These are phyloP conservation scores for Microbotryum silenes-acaulis DNA, from an alignment of 1,284 basidiomycete genomes.

Conservation along the genomic window DNA sequence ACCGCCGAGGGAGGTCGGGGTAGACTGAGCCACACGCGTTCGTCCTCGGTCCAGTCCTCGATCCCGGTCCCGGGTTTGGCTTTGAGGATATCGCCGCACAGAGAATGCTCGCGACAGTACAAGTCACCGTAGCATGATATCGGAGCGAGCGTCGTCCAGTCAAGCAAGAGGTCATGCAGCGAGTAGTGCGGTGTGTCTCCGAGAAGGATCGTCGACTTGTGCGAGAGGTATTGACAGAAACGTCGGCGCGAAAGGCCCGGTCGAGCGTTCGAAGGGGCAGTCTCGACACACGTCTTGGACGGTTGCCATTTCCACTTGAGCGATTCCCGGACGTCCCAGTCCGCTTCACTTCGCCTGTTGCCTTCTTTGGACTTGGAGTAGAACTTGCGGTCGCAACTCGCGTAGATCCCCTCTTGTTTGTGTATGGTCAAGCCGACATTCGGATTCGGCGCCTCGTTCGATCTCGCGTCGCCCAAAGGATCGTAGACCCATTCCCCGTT, in stretches of 20 bases:
- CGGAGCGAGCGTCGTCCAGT: slow-evolving; percentile 33
- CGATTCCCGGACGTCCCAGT: slow-evolving; percentile 34
- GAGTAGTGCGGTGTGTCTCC: slow-evolving; percentile 36
- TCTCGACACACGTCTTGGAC: slow-evolving; percentile 19
- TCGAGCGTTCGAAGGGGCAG: background rate
- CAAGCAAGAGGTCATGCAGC: slow-evolving; percentile 38
- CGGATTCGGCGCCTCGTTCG: background rate
- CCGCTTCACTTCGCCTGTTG: background rate
- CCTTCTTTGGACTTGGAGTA: slow-evolving; percentile 26
- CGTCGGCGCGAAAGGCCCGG: slow-evolving; percentile 14
- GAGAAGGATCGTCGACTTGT: slow-evolving; percentile 36
- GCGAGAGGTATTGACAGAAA: slow-evolving; percentile 33
- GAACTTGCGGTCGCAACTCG: slow-evolving; percentile 37
- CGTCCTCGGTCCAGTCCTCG: slow-evolving; percentile 29
- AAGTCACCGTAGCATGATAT: slow-evolving; percentile 37
- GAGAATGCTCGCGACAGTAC: slow-evolving; percentile 37
- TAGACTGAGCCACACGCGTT: slow-evolving; percentile 27
- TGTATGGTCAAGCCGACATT: slow-evolving; percentile 30
- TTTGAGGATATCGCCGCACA: slow-evolving; percentile 31
- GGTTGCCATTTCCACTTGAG: slow-evolving; percentile 36
- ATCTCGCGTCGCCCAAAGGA: slow-evolving; percentile 3
- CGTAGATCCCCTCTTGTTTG: slow-evolving; percentile 34
- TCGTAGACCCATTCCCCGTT: slow-evolving; percentile 35
- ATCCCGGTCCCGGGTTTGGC: background rate
- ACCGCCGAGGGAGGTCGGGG: slow-evolving; percentile 19